A percentile compares a stretch with the other conserved stretches of the same genome.
phyloP scores from a whole-genome alignment of 352 stramenopile genomes.

The Globisporangium heterothallicum region DNA sequence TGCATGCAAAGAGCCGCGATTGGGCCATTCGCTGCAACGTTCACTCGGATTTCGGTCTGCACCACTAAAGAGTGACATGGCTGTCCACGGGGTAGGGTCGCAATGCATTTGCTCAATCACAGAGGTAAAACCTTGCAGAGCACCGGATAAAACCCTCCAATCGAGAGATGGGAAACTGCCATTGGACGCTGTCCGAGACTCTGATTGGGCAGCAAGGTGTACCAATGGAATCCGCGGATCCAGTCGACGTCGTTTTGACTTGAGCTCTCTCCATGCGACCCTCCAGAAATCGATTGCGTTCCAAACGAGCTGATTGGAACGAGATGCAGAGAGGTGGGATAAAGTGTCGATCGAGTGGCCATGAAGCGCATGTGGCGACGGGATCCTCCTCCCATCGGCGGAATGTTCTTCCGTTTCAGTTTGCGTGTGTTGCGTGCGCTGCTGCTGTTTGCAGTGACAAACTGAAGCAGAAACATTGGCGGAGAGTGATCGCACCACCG shows the following conservation, averaged over 20 bases:
- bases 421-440: neutral
- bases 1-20: constrained; percentile 1
- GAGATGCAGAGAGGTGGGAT: neutral
- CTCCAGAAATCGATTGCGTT: neutral
- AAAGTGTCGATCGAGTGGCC: constrained; percentile 5
- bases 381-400: constrained; percentile 5
- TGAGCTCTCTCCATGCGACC: too few species aligned
- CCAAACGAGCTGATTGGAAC: neutral
- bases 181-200: constrained; percentile 2
- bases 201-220: constrained; percentile 12
- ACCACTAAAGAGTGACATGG: neutral
- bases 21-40: neutral
- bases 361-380: neutral
- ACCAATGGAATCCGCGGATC: constrained; percentile 16
- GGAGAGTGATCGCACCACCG: constrained; percentile 2
- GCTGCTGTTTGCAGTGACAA: neutral
- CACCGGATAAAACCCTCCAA: neutral
- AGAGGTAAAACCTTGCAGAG: neutral
- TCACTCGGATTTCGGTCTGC: neutral
- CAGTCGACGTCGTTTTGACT: constrained; percentile 13
- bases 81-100: neutral
- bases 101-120: neutral
- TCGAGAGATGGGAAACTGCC: neutral
- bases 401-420: constrained; percentile 10
- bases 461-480: neutral